Conservation (phyloP, 768 basidiomycete species). For the Leccinum arenicola region DNA sequence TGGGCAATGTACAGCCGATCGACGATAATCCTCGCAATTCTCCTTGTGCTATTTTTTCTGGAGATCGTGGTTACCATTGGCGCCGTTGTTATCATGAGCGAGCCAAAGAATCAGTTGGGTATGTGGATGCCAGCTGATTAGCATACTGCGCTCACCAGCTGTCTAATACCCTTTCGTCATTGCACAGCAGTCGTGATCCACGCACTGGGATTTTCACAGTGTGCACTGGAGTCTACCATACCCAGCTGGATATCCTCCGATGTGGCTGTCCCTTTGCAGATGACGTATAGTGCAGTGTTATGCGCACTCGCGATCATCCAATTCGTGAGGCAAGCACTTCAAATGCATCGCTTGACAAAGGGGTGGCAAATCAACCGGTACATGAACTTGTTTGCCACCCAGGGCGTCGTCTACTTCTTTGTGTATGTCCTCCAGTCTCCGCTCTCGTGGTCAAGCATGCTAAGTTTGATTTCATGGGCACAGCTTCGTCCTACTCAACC, state of each 20-base stretch:
- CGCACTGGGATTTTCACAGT: not conserved
- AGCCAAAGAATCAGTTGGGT: not conserved
- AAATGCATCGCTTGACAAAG: not conserved
- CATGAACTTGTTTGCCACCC: not conserved
- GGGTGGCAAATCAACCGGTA: not conserved
- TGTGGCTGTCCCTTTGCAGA: not conserved
- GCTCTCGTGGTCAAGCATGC: not conserved
- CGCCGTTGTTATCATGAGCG: not conserved
- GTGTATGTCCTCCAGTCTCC: not conserved
- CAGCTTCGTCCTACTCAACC: not conserved
- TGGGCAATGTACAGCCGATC: not conserved
- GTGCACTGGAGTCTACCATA: not conserved
- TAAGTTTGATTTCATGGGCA: not conserved
- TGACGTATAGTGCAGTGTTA: not conserved
- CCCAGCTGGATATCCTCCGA: not conserved
- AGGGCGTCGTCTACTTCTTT: not conserved
- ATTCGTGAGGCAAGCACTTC: not conserved
- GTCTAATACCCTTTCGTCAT: not conserved
- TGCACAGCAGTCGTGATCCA: not conserved
- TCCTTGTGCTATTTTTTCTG: not conserved
- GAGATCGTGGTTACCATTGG: not conserved
- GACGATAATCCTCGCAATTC: not conserved
- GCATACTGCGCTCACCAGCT: not conserved
- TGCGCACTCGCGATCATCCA: not conserved
- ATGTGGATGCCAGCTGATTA: not conserved